A percentile compares a stretch with the other conserved stretches of the same genome.
Conservation (phyloP, 83 land plant species). For the Picea abies region DNA sequence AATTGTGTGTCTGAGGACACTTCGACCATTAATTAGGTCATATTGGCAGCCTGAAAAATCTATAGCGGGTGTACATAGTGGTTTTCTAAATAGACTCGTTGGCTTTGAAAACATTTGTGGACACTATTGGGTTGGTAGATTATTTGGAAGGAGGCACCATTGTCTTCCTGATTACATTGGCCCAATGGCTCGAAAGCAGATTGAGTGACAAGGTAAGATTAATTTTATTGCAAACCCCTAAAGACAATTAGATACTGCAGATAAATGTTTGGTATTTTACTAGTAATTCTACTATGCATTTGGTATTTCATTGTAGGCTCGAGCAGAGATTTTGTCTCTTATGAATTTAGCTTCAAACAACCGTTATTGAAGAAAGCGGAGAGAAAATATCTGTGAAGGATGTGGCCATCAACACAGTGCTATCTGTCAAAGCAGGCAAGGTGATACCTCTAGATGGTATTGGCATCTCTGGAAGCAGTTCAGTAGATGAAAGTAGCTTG, state of each 20-base stretch:
- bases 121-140: conserved; percentile 70
- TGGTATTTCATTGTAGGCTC: conserved; percentile 52
- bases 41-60: too few species aligned
- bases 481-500: conserved; percentile 93
- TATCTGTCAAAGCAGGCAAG: conserved; percentile 90
- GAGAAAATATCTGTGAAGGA: conserved; percentile 58
- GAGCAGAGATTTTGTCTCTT: conserved; percentile 63
- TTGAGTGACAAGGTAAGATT: conserved; percentile 74
- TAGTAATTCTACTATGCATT: too few species aligned
- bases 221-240: too few species aligned
- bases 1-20: too few species aligned
- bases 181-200: conserved; percentile 87
- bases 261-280: too few species aligned
- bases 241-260: too few species aligned
- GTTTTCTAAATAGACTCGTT: too few species aligned
- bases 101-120: conserved; percentile 51
- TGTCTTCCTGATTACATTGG: conserved; percentile 83
- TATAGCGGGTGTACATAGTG: too few species aligned
- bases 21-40: too few species aligned
- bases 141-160: conserved; percentile 81
- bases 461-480: conserved; percentile 70
- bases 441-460: conserved; percentile 83
- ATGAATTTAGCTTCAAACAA: conserved; percentile 75
- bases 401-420: conserved; percentile 53
- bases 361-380: conserved; percentile 72